Conservation (phyloP, 352 stramenopile species). For the Phytopythium montanum region DNA sequence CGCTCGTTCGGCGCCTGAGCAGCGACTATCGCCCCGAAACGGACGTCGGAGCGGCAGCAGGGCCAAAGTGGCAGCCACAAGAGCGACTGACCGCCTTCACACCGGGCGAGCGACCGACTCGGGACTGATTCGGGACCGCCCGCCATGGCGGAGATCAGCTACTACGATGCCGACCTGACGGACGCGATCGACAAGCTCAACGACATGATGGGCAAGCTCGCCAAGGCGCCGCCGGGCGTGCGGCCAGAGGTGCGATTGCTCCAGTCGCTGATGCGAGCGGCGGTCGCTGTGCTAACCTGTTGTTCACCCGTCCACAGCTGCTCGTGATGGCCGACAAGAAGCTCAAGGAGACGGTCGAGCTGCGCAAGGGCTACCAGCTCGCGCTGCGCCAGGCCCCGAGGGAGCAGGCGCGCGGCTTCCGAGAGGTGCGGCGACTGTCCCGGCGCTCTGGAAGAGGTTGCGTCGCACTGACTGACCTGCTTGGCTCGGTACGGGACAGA, state of each 20-base stretch:
- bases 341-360: conserved; percentile 76
- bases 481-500: conserved; percentile 26
- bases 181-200: conserved; percentile 84
- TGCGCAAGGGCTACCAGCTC: conserved; percentile 85
- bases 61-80: neutral
- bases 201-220: conserved; percentile 79
- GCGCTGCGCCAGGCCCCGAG: conserved; percentile 70
- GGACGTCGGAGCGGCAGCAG: neutral
- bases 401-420: conserved; percentile 60
- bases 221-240: conserved; percentile 68
- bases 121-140: too few relatives aligned
- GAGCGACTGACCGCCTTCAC: neutral
- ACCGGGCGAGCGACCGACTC: too few relatives aligned
- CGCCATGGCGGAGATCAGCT: conserved; percentile 82
- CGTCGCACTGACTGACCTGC: neutral
- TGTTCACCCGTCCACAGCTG: conserved; percentile 30
- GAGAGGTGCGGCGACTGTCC: conserved; percentile 55
- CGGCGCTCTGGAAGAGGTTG: neutral
- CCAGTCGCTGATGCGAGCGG: neutral
- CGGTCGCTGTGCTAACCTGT: neutral
- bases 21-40: neutral
- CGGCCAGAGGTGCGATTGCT: conserved; percentile 50
- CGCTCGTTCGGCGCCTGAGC: neutral
- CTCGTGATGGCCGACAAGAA: conserved; percentile 78
- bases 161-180: conserved; percentile 84